Conservation (phyloP, 2,329 filamentous ascomycete genomes). For the Scedosporium apiospermum region DNA sequence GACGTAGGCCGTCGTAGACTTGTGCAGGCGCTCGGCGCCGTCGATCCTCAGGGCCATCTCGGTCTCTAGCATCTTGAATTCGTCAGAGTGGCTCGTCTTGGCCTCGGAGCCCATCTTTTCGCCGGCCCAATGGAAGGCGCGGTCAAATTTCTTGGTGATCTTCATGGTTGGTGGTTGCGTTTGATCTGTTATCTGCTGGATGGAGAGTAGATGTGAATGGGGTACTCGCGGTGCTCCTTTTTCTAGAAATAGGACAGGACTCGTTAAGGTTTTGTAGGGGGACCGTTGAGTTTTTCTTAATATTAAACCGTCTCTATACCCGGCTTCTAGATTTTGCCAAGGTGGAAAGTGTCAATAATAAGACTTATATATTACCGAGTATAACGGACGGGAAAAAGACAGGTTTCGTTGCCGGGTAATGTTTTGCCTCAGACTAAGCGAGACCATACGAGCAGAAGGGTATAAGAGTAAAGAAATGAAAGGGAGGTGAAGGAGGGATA, state of each 20-base stretch:
- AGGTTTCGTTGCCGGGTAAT: conserved; percentile 2
- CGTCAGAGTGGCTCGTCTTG: conserved; percentile 78
- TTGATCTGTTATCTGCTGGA: neutral
- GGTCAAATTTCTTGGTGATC: conserved; percentile 78
- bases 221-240: neutral
- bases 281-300: neutral
- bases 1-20: conserved; percentile 75
- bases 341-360: neutral
- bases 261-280: neutral
- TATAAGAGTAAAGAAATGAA: neutral
- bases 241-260: neutral
- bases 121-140: conserved; percentile 95
- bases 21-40: conserved; percentile 83
- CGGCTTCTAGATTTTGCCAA: neutral
- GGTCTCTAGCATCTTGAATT: conserved; percentile 81
- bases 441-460: neutral
- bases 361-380: neutral
- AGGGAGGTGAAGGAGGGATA: neutral
- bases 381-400: neutral
- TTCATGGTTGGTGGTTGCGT: conserved; percentile 28
- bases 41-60: conserved; percentile 88
- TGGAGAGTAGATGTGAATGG: neutral
- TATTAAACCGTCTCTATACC: neutral
- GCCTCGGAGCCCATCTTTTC: conserved; percentile 91
- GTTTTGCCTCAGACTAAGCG: conserved; percentile 3